Conservation (phyloP, 148 eudicot species). For the Tetragonia tetragonoides region DNA sequence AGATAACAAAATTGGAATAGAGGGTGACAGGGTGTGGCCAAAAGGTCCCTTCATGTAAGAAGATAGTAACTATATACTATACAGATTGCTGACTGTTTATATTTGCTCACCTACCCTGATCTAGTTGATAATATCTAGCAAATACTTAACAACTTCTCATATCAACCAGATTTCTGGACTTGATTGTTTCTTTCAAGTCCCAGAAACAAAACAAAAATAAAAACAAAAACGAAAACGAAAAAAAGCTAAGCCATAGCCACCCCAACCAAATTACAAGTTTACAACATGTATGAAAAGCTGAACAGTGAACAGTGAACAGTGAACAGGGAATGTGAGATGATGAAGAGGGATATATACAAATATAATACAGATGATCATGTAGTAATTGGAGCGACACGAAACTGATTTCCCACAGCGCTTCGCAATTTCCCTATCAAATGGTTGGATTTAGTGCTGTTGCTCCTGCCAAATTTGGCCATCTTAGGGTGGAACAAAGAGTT, state of each 20-base stretch:
- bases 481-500: conserved; percentile 54
- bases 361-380: conserved; percentile 26
- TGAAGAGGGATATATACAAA: not conserved
- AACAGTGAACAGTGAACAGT: not conserved
- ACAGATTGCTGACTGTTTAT: not conserved
- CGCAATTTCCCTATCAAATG: conserved; percentile 51
- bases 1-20: no score
- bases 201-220: not conserved
- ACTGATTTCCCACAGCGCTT: conserved; percentile 44
- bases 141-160: not conserved
- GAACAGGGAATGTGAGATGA: not conserved
- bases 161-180: not conserved
- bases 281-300: not conserved
- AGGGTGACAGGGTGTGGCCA: no score
- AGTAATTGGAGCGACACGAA: conserved; percentile 48
- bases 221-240: not conserved
- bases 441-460: conserved; percentile 43
- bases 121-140: not conserved
- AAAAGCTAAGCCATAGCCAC: not conserved
- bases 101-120: not conserved
- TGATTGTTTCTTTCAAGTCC: not conserved
- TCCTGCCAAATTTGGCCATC: conserved; percentile 30
- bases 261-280: no score
- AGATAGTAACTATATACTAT: no score
- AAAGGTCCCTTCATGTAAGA: no score